These are phyloP conservation scores for Colletotrichum sublineola DNA, from an alignment of 2,329 filamentous ascomycete species.

Conservation along the genomic window DNA sequence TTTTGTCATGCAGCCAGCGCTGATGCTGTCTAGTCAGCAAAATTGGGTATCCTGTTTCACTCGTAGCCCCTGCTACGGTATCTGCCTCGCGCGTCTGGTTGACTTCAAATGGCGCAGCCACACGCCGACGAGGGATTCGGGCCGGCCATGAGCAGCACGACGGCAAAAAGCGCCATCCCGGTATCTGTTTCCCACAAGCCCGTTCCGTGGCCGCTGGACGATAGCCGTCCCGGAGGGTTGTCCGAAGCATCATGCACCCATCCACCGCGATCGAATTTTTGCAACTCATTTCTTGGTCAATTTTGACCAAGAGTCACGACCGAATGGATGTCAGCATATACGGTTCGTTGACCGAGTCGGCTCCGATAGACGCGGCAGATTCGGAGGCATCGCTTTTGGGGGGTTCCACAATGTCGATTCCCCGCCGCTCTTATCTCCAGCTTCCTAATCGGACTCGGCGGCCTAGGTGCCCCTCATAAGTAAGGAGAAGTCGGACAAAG, in stretches of 20 bases:
- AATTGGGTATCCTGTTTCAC: not conserved
- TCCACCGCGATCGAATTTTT: too few relatives aligned
- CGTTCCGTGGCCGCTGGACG: not conserved
- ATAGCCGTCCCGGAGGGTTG: not conserved
- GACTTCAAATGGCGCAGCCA: not conserved
- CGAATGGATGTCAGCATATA: not conserved
- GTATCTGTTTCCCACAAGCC: not conserved
- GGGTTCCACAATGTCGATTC: constrained; percentile 20
- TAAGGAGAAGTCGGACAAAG: not conserved
- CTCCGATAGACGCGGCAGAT: constrained; percentile 22
- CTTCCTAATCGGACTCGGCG: not conserved
- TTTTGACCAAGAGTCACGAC: not conserved
- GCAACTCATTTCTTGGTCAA: not conserved
- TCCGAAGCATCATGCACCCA: not conserved
- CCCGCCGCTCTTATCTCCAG: constrained; percentile 28
- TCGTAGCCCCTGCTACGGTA: not conserved
- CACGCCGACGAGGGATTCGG: not conserved
- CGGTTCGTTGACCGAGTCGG: constrained; percentile 33
- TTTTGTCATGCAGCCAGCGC: not conserved
- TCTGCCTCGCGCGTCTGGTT: not conserved
- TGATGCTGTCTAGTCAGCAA: not conserved
- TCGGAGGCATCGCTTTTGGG: constrained; percentile 19
- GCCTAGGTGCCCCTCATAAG: not conserved
- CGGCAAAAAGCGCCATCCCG: not conserved
- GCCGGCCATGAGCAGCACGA: not conserved